phyloP scores from a whole-genome alignment of 2,329 filamentous ascomycete species.

The Botrytis galanthina region DNA sequence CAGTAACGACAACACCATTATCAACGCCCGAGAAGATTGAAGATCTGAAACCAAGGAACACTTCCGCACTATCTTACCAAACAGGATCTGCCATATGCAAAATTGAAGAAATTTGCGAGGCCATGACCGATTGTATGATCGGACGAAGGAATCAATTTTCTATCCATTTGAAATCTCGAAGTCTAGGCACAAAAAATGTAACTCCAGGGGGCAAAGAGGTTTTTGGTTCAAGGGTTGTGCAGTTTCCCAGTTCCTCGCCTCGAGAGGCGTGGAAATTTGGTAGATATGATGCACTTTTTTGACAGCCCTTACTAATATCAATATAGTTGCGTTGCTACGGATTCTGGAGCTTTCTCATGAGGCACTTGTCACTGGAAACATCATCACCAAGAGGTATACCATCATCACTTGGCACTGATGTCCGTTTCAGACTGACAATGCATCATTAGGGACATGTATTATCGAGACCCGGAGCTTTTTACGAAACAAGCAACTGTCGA shows the following conservation, averaged over 20 bases:
- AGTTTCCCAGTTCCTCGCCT: slow-evolving; percentile 49
- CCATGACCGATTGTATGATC: slow-evolving; percentile 49
- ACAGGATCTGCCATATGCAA: slow-evolving; percentile 45
- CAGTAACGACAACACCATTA: background rate
- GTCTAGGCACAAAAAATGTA: background rate
- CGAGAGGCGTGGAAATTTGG: slow-evolving; percentile 53
- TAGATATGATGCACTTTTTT: slow-evolving; percentile 38
- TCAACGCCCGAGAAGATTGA: background rate
- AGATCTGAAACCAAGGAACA: background rate
- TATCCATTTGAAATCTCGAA: slow-evolving; percentile 40
- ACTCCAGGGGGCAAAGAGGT: background rate
- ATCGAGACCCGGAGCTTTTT: slow-evolving; percentile 72
- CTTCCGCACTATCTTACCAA: slow-evolving; percentile 25
- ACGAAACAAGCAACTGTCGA: slow-evolving; percentile 67
- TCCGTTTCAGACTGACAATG: background rate
- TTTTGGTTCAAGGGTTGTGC: slow-evolving; percentile 21
- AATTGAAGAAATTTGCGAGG: slow-evolving; percentile 56
- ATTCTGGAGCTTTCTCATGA: slow-evolving; percentile 60
- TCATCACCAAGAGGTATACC: slow-evolving; percentile 61
- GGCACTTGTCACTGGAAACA: slow-evolving; percentile 52
- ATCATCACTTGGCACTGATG: background rate
- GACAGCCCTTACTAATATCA: slow-evolving; percentile 19
- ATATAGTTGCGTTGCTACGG: slow-evolving; percentile 53
- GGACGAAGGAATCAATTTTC: slow-evolving; percentile 46
- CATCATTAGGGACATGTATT: slow-evolving; percentile 70